These are phyloP conservation scores for Bacterosira constricta DNA, from an alignment of 108 stramenopile species.

Conservation along the genomic window DNA sequence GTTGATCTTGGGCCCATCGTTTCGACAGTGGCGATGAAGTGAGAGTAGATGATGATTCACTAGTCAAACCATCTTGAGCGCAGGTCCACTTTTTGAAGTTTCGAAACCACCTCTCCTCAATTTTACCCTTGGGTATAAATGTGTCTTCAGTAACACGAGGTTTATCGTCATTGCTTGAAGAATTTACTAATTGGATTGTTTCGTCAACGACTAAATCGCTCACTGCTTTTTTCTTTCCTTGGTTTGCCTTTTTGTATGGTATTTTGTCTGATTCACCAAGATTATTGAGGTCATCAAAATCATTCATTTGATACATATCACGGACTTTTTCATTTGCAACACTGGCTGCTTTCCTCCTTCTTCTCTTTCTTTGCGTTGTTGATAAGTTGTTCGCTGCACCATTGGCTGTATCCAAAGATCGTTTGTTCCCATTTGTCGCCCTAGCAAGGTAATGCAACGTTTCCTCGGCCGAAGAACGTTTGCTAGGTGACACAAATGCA, in stretches of 20 bases:
- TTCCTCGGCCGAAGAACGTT: conserved; percentile 19
- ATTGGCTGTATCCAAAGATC: neutral
- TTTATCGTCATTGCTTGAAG: no score
- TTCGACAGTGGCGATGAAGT: conserved; percentile 1
- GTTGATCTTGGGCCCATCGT: conserved; percentile 8
- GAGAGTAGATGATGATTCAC: neutral
- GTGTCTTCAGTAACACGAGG: neutral
- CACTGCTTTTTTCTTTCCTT: neutral
- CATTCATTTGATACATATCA: neutral
- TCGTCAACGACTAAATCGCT: neutral
- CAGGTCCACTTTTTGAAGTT: conserved; percentile 17
- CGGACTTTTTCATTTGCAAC: neutral
- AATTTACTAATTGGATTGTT: neutral
- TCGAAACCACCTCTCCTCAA: conserved; percentile 9
- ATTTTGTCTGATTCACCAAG: neutral
- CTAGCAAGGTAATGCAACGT: conserved; percentile 11
- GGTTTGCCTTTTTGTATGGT: neutral
- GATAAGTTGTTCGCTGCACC: neutral
- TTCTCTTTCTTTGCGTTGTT: neutral
- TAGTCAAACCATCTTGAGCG: neutral
- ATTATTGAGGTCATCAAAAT: neutral
- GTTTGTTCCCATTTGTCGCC: neutral
- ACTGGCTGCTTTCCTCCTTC: conserved; percentile 1
- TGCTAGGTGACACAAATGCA: neutral
- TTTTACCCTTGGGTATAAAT: conserved; percentile 10